A percentile compares a stretch with the other conserved stretches of the same genome.
These are phyloP conservation scores for Polychytrium aggregatum DNA, from an alignment of 192 early-diverging fungal species.

Conservation along the genomic window DNA sequence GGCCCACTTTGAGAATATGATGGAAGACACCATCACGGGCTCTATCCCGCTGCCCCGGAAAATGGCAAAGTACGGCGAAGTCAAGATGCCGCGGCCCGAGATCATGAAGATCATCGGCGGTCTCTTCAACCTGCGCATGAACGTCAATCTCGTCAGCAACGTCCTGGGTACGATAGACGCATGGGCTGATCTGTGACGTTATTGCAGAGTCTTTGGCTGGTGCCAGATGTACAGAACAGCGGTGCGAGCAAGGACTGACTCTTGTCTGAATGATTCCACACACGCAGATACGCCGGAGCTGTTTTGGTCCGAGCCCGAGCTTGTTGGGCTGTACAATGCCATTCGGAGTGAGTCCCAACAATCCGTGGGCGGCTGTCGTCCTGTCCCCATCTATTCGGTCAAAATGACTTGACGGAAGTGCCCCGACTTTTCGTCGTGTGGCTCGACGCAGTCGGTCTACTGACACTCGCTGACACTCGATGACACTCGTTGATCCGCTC, in stretches of 20 bases:
- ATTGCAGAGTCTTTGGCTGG: too few species aligned
- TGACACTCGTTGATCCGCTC: conserved; percentile 5
- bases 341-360: conserved; percentile 58
- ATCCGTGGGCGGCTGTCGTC: too few species aligned
- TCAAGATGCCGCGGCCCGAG: conserved; percentile 33
- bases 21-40: conserved; percentile 62
- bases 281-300: conserved; percentile 88
- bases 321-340: conserved; percentile 68
- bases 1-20: conserved; percentile 79
- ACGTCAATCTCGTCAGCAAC: conserved; percentile 73
- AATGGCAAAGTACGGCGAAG: conserved; percentile 88
- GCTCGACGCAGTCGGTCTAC: too few species aligned
- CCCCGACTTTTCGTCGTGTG: too few species aligned
- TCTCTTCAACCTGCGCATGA: conserved; percentile 73
- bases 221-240: conserved; percentile 3
- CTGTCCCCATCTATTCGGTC: too few species aligned
- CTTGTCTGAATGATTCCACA: background rate
- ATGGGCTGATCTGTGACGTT: too few species aligned
- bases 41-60: conserved; percentile 60
- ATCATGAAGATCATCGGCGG: conserved; percentile 33
- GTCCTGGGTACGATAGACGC: conserved; percentile 63
- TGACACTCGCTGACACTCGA: conserved; percentile 6
- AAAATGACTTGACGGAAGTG: too few species aligned
- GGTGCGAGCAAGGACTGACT: conserved; percentile 53
- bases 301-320: conserved; percentile 66